Evolutionary conservation across 179 eudicot genomes (phyloP).

Genomic region (Camellia oleifera): DNA sequence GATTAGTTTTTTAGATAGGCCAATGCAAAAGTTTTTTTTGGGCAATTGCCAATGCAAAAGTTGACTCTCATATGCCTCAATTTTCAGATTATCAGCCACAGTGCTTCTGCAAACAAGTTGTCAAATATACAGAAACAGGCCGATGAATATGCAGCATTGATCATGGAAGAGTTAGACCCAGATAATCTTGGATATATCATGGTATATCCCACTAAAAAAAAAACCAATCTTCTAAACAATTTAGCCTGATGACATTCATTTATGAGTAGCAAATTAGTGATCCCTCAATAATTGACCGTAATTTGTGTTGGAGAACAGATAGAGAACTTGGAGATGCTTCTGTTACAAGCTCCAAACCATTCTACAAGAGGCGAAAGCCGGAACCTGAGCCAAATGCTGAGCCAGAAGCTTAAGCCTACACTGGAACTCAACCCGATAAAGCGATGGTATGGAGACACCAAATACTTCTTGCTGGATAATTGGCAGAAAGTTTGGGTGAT

Average conservation of each 20-base stretch:
- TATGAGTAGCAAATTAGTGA: not conserved
- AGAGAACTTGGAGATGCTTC: constrained; percentile 49
- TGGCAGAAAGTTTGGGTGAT: constrained; percentile 57
- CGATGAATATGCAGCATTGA: constrained; percentile 60
- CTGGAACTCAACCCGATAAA: constrained; percentile 20
- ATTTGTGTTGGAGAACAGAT: constrained; percentile 29
- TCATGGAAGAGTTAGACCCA: constrained; percentile 76
- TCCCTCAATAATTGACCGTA: not conserved
- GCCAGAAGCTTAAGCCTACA: constrained; percentile 46
- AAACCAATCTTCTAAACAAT: not conserved
- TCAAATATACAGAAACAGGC: constrained; percentile 56
- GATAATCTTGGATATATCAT: constrained; percentile 48
- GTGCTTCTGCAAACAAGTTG: constrained; percentile 66
- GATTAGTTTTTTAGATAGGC: no score
- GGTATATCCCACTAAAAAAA: constrained; percentile 29
- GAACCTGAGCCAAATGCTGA: constrained; percentile 49
- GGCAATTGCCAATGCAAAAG: not conserved
- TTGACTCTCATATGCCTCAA: not conserved
- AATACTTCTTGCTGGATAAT: constrained; percentile 41
- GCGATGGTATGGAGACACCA: constrained; percentile 28
- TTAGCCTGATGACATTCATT: not conserved
- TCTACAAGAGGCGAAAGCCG: constrained; percentile 39
- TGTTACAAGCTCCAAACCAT: constrained; percentile 48
- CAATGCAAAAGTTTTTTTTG: no score
- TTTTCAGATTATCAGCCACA: constrained; percentile 51